A percentile compares a stretch with the other conserved stretches of the same genome.
phyloP scores from a whole-genome alignment of 257 asterid genomes.

The Parsonsia alboflavescens region DNA sequence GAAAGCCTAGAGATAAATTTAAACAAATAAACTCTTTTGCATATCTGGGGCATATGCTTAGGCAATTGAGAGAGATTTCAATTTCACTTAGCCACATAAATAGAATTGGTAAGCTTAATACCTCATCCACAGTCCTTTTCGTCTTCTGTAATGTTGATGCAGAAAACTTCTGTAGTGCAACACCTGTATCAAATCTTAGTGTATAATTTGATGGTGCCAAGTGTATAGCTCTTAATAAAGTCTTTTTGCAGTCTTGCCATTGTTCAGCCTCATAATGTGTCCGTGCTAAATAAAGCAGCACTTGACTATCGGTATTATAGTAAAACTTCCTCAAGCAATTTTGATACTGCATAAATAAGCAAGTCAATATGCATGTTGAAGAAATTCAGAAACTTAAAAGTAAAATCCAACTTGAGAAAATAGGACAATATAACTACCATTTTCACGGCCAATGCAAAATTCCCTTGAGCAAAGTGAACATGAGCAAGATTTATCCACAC shows the following conservation, averaged over 20 bases:
- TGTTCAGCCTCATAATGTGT: slow-evolving; percentile 99
- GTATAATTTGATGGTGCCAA: slow-evolving; percentile 95
- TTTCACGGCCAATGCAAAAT: slow-evolving; percentile 88
- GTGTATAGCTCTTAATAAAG: slow-evolving; percentile 92
- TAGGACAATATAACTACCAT: slow-evolving; percentile 44
- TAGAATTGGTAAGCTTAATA: slow-evolving; percentile 23
- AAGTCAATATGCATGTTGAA: not conserved
- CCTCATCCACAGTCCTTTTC: slow-evolving; percentile 91
- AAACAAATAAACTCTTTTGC: not conserved
- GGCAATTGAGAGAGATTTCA: not conserved
- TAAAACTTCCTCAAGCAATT: slow-evolving; percentile 90
- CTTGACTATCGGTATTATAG: slow-evolving; percentile 84
- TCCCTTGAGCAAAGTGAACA: slow-evolving; percentile 98
- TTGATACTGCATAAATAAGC: slow-evolving; percentile 64
- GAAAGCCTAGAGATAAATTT: not conserved
- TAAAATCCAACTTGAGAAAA: slow-evolving; percentile 1
- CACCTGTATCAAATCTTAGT: slow-evolving; percentile 85
- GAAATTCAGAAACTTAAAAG: not conserved
- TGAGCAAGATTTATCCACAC: slow-evolving; percentile 99
- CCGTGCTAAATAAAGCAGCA: slow-evolving; percentile 94
- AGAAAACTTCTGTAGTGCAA: slow-evolving; percentile 91
- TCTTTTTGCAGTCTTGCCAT: slow-evolving; percentile 97
- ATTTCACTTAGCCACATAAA: not conserved
- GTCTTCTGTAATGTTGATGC: slow-evolving; percentile 95
- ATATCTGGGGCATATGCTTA: not conserved